phyloP scores from a whole-genome alignment of 345 rosid genomes.

The Kernera saxatilis region DNA sequence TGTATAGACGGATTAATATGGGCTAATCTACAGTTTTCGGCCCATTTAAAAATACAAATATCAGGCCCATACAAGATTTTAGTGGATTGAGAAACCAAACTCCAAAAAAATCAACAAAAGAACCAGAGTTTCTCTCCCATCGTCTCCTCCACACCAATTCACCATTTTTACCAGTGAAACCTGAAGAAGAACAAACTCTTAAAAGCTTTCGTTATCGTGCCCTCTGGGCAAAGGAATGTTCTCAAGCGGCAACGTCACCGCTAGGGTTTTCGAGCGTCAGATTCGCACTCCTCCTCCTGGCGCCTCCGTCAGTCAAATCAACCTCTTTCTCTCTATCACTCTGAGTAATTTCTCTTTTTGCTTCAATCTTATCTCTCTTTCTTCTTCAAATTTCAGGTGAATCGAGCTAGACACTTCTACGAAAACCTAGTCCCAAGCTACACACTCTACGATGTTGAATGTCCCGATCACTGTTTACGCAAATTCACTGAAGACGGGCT shows the following conservation, averaged over 20 bases:
- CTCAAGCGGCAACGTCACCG: conserved; percentile 57
- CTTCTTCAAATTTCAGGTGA: conserved; percentile 47
- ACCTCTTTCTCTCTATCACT: not conserved
- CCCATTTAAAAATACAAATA: not conserved
- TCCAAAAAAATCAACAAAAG: not conserved
- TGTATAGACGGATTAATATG: not conserved
- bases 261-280: conserved; percentile 88
- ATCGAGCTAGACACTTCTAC: conserved; percentile 72
- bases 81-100: not conserved
- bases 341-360: not conserved
- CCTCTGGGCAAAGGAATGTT: conserved; percentile 38
- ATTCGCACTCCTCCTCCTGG: conserved; percentile 64
- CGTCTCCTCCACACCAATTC: conserved; percentile 14
- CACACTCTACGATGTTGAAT: conserved; percentile 77
- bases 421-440: conserved; percentile 87
- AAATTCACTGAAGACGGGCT: conserved; percentile 95
- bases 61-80: not conserved
- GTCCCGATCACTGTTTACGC: conserved; percentile 86
- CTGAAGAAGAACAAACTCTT: not conserved
- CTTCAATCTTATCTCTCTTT: not conserved
- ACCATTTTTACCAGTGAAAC: conserved; percentile 13
- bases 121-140: not conserved
- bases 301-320: conserved; percentile 46
- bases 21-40: not conserved
- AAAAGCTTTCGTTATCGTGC: not conserved